phyloP scores from a whole-genome alignment of 768 basidiomycete species.

The Lactifluus volemus region DNA sequence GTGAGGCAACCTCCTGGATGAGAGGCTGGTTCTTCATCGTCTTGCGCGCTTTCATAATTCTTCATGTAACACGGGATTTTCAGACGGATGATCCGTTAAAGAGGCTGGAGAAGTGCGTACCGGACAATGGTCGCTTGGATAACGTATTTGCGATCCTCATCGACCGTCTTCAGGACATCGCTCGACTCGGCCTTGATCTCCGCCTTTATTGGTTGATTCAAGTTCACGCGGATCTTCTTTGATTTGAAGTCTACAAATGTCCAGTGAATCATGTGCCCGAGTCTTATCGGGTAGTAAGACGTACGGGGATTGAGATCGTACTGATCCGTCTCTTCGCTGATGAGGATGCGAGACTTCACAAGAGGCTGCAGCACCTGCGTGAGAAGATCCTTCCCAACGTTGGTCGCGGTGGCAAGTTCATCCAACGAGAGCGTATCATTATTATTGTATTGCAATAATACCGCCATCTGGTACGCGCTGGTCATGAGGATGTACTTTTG shows the following conservation, averaged over 20 bases:
- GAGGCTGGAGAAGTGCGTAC: slow-evolving; percentile 24
- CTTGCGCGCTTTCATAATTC: slow-evolving; percentile 94
- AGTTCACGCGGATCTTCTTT: slow-evolving; percentile 87
- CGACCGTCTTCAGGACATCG: slow-evolving; percentile 89
- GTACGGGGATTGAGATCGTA: slow-evolving; percentile 86
- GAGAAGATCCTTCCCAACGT: slow-evolving; percentile 72
- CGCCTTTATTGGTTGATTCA: slow-evolving; percentile 89
- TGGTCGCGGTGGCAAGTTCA: slow-evolving; percentile 72
- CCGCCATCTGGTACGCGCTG: slow-evolving; percentile 89
- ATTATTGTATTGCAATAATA: slow-evolving; percentile 90
- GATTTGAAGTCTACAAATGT: slow-evolving; percentile 65
- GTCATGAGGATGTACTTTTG: slow-evolving; percentile 97
- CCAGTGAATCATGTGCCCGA: background rate
- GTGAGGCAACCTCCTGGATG: slow-evolving; percentile 85
- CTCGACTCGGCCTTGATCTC: slow-evolving; percentile 87
- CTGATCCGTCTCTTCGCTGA: slow-evolving; percentile 81
- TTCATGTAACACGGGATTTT: slow-evolving; percentile 25
- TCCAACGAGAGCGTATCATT: slow-evolving; percentile 77
- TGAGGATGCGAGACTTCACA: slow-evolving; percentile 81
- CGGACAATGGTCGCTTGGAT: slow-evolving; percentile 94
- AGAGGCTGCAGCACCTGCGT: slow-evolving; percentile 50
- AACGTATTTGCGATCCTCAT: slow-evolving; percentile 94
- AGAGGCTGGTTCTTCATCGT: slow-evolving; percentile 89
- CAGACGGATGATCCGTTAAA: background rate
- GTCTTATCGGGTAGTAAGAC: slow-evolving; percentile 15